A percentile compares a stretch with the other conserved stretches of the same genome.
Conservation (phyloP, 2,329 filamentous ascomycete genomes). For the Exophiala phaeomuriformis region DNA sequence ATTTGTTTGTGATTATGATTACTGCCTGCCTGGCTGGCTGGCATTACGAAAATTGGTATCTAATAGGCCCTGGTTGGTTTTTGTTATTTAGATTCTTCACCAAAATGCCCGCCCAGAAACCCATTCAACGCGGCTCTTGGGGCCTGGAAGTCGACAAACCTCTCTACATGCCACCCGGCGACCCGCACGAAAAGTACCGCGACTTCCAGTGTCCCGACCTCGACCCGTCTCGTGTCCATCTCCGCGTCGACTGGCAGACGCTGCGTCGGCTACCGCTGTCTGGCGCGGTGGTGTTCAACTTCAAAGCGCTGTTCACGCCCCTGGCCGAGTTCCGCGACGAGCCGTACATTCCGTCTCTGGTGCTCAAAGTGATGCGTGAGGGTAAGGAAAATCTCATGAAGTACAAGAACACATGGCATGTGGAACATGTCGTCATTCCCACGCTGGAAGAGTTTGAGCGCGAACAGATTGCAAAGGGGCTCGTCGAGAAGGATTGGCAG, state of each 20-base stretch:
- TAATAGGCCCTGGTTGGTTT: neutral
- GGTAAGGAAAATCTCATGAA: constrained; percentile 65
- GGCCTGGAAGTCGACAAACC: constrained; percentile 68
- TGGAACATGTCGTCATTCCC: constrained; percentile 64
- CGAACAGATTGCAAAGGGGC: constrained; percentile 58
- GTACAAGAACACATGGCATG: constrained; percentile 77
- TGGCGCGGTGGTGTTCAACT: constrained; percentile 73
- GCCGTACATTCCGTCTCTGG: constrained; percentile 61
- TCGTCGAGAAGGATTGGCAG: constrained; percentile 58
- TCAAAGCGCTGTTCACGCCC: constrained; percentile 77
- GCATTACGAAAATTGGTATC: no score
- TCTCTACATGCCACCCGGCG: constrained; percentile 64
- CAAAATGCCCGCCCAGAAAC: constrained; percentile 64
- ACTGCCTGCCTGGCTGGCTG: no score
- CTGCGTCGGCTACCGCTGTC: constrained; percentile 70
- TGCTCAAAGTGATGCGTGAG: constrained; percentile 61
- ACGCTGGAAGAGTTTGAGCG: constrained; percentile 55
- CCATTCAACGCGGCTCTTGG: constrained; percentile 82
- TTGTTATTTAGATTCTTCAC: constrained; percentile 59
- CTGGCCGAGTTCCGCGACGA: constrained; percentile 63
- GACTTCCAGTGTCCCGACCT: constrained; percentile 52
- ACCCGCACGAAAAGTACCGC: constrained; percentile 57
- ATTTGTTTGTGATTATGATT: neutral
- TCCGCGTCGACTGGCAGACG: constrained; percentile 86
- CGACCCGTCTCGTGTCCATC: constrained; percentile 51